Conservation (phyloP, 1,139 yeast species). For the Nakaseomyces nivariensis region DNA sequence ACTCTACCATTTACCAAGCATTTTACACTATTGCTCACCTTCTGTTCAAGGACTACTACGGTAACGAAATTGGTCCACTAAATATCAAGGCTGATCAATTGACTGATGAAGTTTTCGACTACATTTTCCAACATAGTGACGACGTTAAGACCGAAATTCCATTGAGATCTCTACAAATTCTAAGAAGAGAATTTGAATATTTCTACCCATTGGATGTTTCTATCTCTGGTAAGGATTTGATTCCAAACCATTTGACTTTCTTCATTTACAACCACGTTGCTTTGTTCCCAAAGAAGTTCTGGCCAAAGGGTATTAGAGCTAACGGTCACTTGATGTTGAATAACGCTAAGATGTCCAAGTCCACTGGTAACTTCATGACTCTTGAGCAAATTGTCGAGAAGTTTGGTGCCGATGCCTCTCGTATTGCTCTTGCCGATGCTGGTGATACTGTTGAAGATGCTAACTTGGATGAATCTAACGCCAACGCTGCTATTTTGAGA, state of each 20-base stretch:
- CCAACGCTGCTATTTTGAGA: constrained; percentile 95
- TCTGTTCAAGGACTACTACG: constrained; percentile 80
- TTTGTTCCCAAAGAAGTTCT: constrained; percentile 74
- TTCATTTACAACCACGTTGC: constrained; percentile 91
- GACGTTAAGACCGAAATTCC: constrained; percentile 54
- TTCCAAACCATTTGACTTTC: constrained; percentile 95
- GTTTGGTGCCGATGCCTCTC: constrained; percentile 95
- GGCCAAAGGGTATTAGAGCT: constrained; percentile 93
- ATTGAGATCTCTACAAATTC: constrained; percentile 49
- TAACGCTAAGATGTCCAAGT: constrained; percentile 95
- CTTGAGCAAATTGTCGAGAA: constrained; percentile 73
- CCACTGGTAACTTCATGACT: constrained; percentile 95
- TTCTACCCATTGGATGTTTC: constrained; percentile 90
- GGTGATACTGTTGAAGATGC: constrained; percentile 98
- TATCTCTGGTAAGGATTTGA: constrained; percentile 92
- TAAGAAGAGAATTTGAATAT: constrained; percentile 91
- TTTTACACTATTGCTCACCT: constrained; percentile 86
- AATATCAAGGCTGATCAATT: constrained; percentile 71
- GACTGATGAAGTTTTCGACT: constrained; percentile 93
- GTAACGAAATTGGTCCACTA: constrained; percentile 62
- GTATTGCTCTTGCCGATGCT: constrained; percentile 97
- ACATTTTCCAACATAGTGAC: constrained; percentile 68
- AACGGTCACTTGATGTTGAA: constrained; percentile 93
- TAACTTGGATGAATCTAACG: constrained; percentile 91
- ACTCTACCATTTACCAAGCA: constrained; percentile 93